Evolutionary conservation across 768 basidiomycete genomes (phyloP).

Genomic region (Suillus clintonianus): DNA sequence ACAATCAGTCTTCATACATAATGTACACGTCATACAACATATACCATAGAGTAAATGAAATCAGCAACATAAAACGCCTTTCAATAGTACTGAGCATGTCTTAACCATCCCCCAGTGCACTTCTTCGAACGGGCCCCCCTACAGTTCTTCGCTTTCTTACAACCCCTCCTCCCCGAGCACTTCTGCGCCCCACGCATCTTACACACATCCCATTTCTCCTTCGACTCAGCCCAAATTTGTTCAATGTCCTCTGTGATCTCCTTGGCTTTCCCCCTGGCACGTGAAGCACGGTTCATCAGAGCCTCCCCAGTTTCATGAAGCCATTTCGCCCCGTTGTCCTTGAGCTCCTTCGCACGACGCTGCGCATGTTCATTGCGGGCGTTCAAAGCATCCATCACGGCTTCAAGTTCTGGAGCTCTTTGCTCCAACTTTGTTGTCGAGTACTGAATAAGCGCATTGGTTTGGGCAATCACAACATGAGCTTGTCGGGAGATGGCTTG

Average conservation of each 20-base stretch:
- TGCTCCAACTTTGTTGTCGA: constrained; percentile 40
- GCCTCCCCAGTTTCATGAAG: constrained; percentile 44
- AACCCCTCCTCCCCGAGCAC: not conserved
- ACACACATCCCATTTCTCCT: not conserved
- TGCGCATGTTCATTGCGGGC: constrained; percentile 54
- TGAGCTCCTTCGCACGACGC: constrained; percentile 54
- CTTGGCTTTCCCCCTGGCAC: constrained; percentile 45
- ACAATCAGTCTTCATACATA: constrained; percentile 5
- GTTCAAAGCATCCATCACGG: constrained; percentile 42
- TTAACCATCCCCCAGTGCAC: constrained; percentile 2
- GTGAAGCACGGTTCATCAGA: constrained; percentile 41
- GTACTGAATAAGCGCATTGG: constrained; percentile 44
- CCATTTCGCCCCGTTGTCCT: constrained; percentile 48
- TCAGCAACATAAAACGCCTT: not conserved
- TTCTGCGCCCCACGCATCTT: not conserved
- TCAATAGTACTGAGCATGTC: not conserved
- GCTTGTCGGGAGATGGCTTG: constrained; percentile 50
- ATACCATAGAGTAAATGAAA: not conserved
- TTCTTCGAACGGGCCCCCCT: not conserved
- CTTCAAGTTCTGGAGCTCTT: constrained; percentile 37
- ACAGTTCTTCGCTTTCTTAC: not conserved
- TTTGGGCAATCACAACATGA: constrained; percentile 27
- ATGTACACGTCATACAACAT: constrained; percentile 1
- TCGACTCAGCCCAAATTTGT: not conserved
- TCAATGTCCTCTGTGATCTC: constrained; percentile 37